A percentile compares a stretch with the other conserved stretches of the same genome.
phyloP scores from a whole-genome alignment of 2,329 filamentous ascomycete genomes.

The Aspergillus udagawae region DNA sequence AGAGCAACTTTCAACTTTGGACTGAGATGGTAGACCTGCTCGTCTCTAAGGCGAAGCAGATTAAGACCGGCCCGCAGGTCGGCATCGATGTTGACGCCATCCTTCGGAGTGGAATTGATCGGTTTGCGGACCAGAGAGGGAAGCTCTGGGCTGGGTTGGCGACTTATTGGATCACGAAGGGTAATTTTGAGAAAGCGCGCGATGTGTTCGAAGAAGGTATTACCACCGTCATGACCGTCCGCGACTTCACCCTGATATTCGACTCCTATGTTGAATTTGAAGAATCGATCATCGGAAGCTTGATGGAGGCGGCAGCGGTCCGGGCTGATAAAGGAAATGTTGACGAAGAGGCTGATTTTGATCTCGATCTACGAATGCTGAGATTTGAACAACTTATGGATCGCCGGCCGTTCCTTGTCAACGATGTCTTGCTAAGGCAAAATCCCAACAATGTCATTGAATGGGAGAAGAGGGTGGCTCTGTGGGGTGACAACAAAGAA shows the following conservation, averaged over 20 bases:
- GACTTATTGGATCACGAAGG: slow-evolving; percentile 92
- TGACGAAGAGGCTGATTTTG: slow-evolving; percentile 83
- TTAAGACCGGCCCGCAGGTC: slow-evolving; percentile 73
- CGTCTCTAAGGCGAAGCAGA: slow-evolving; percentile 82
- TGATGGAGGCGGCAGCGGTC: slow-evolving; percentile 82
- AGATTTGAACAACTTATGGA: slow-evolving; percentile 98
- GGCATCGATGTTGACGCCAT: slow-evolving; percentile 90
- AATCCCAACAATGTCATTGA: slow-evolving; percentile 95
- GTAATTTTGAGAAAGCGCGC: slow-evolving; percentile 85
- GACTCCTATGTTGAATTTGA: slow-evolving; percentile 97
- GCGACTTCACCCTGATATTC: slow-evolving; percentile 94
- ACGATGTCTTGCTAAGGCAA: slow-evolving; percentile 90
- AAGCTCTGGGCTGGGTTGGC: slow-evolving; percentile 93
- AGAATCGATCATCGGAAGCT: slow-evolving; percentile 84
- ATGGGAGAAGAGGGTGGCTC: slow-evolving; percentile 93
- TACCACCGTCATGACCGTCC: slow-evolving; percentile 96
- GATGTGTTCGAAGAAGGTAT: slow-evolving; percentile 96
- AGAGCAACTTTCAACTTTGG: slow-evolving; percentile 96
- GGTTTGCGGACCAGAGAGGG: slow-evolving; percentile 89
- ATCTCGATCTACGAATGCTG: slow-evolving; percentile 95
- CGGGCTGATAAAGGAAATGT: slow-evolving; percentile 73
- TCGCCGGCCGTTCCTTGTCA: slow-evolving; percentile 87
- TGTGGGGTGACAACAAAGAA: slow-evolving; percentile 90
- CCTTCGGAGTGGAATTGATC: slow-evolving; percentile 82
- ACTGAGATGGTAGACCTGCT: slow-evolving; percentile 94